Percentiles rank a stretch among this genome's conserved stretches.
These are phyloP conservation scores for Kodamaea neixiangensis DNA, from an alignment of 805 yeast species.

Conservation along the genomic window DNA sequence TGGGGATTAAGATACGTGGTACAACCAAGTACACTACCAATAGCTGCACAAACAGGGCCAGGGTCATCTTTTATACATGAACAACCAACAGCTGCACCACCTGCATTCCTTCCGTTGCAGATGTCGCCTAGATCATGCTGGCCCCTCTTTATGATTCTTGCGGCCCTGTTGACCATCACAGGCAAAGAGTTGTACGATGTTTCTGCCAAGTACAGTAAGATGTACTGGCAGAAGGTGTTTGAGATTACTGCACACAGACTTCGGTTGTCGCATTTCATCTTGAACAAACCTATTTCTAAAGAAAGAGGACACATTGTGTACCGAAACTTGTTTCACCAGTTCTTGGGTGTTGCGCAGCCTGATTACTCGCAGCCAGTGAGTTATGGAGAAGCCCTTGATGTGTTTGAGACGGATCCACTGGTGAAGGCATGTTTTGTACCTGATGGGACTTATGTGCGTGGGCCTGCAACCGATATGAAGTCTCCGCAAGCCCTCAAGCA, in stretches of 20 bases:
- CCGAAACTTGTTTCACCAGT: conserved; percentile 47
- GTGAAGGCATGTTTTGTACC: conserved; percentile 66
- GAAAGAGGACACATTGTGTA: conserved; percentile 73
- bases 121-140: not conserved
- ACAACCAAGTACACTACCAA: too few species aligned
- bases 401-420: conserved; percentile 44
- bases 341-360: conserved; percentile 45
- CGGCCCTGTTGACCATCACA: conserved; percentile 16
- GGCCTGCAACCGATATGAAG: conserved; percentile 80
- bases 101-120: conserved; percentile 2
- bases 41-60: too few species aligned
- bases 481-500: conserved; percentile 63
- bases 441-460: conserved; percentile 81
- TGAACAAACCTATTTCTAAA: conserved; percentile 58
- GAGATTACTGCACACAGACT: conserved; percentile 53
- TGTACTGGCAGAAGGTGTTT: conserved; percentile 66
- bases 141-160: conserved; percentile 4
- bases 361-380: conserved; percentile 63
- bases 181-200: conserved; percentile 4
- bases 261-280: conserved; percentile 80
- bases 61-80: too few species aligned
- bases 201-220: conserved; percentile 35
- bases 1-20: conserved; percentile 38
- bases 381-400: conserved; percentile 41
- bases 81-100: not conserved